A percentile compares a stretch with the other conserved stretches of the same genome.
Conservation (phyloP, 2,329 filamentous ascomycete species). For the Trichocomaceae sp. region DNA sequence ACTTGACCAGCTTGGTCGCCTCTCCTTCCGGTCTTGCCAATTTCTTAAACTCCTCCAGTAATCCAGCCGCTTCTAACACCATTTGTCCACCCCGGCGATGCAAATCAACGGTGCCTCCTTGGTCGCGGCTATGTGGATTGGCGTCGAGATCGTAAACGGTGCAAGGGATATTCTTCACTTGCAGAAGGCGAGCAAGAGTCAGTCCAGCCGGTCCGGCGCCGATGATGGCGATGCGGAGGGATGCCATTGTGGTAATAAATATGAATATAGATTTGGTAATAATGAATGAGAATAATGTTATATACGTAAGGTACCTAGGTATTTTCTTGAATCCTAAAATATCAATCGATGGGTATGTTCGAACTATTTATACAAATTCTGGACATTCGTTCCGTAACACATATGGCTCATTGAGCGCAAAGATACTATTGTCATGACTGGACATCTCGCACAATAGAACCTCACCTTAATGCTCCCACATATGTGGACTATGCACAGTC, state of each 20-base stretch:
- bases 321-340: background rate
- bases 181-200: background rate
- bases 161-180: too few relatives aligned
- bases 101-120: background rate
- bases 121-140: background rate
- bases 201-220: background rate
- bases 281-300: background rate
- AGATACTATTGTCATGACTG: too few relatives aligned
- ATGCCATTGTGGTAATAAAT: background rate
- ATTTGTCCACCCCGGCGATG: too few relatives aligned
- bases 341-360: background rate
- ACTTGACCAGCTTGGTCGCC: background rate
- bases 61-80: too few relatives aligned
- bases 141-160: too few relatives aligned
- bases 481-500: too few relatives aligned
- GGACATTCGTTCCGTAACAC: too few relatives aligned
- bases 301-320: too few relatives aligned
- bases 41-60: background rate
- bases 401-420: too few relatives aligned
- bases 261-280: background rate
- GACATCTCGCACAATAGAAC: too few relatives aligned
- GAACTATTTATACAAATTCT: too few relatives aligned
- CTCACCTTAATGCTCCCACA: too few relatives aligned
- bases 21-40: background rate
- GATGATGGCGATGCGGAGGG: background rate